A percentile compares a stretch with the other conserved stretches of the same genome.
Conservation (phyloP, 805 yeast genomes). For the Zygosaccharomyces siamensis region DNA sequence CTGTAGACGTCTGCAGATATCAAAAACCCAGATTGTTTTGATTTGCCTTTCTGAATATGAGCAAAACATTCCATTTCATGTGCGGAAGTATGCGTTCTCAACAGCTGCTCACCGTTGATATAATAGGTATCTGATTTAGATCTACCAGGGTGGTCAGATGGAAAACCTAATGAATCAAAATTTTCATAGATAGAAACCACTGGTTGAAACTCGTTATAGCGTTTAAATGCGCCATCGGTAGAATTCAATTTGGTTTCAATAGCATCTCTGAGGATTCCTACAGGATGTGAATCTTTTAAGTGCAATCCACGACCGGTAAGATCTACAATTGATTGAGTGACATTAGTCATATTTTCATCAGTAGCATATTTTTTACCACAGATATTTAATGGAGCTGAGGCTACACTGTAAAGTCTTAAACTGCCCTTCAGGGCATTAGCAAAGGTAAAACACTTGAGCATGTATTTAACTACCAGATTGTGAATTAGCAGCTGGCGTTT, state of each 20-base stretch:
- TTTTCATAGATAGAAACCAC: conserved; percentile 78
- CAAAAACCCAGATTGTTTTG: conserved; percentile 68
- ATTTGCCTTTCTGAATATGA: conserved; percentile 41
- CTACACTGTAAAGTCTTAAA: neutral
- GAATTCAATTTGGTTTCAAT: conserved; percentile 64
- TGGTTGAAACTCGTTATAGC: conserved; percentile 73
- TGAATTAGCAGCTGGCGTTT: neutral
- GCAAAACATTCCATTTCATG: conserved; percentile 87
- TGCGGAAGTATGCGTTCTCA: conserved; percentile 95
- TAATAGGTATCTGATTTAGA: conserved; percentile 91
- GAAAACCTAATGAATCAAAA: conserved; percentile 89
- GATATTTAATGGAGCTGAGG: conserved; percentile 25
- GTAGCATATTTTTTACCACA: conserved; percentile 49
- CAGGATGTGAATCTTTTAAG: conserved; percentile 72
- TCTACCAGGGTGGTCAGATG: conserved; percentile 89
- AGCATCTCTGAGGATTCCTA: conserved; percentile 74
- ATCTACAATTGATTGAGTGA: conserved; percentile 65
- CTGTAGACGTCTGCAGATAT: conserved; percentile 95
- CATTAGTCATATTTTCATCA: conserved; percentile 76
- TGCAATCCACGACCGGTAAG: conserved; percentile 73
- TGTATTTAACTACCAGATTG: neutral
- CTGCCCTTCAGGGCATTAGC: conserved; percentile 1
- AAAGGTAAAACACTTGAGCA: neutral
- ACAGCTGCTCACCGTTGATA: conserved; percentile 61
- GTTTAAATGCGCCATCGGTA: conserved; percentile 59